These are phyloP conservation scores for Cercospora sp. DNA, from an alignment of 2,329 filamentous ascomycete species.

Conservation along the genomic window DNA sequence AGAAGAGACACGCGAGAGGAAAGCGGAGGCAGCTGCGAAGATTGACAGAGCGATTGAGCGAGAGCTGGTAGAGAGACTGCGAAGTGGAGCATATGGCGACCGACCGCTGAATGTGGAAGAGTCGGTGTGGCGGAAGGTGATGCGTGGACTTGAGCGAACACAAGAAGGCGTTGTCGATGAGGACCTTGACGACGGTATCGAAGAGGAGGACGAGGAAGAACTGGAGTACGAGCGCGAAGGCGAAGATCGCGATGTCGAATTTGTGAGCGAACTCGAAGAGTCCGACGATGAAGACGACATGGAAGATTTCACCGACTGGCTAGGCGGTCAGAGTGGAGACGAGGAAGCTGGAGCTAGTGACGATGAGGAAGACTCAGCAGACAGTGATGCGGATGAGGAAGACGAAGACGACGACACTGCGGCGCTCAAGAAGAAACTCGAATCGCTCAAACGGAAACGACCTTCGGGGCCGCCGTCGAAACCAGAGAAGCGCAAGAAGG, in stretches of 20 bases:
- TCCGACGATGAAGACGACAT: conserved; percentile 73
- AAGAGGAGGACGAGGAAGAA: conserved; percentile 67
- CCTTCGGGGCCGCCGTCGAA: conserved; percentile 53
- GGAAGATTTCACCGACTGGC: conserved; percentile 93
- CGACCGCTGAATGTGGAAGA: conserved; percentile 94
- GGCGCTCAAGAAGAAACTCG: conserved; percentile 59
- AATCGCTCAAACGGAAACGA: conserved; percentile 59
- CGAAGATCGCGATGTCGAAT: conserved; percentile 78
- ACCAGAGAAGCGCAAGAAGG: conserved; percentile 58
- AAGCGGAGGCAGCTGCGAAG: conserved; percentile 68
- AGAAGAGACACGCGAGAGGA: conserved; percentile 52
- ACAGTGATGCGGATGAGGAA: conserved; percentile 47
- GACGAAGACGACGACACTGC: conserved; percentile 57
- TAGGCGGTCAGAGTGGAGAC: conserved; percentile 64
- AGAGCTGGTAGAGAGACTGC: conserved; percentile 85
- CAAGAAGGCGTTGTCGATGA: conserved; percentile 81
- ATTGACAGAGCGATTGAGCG: conserved; percentile 94
- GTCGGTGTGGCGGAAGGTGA: conserved; percentile 94
- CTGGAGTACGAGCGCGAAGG: conserved; percentile 60
- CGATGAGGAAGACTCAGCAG: conserved; percentile 50
- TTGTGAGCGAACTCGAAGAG: conserved; percentile 82
- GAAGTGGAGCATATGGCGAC: conserved; percentile 92
- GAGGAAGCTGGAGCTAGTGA: conserved; percentile 54
- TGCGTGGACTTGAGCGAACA: conserved; percentile 82
- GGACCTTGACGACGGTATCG: conserved; percentile 84